These are phyloP conservation scores for Viridothelium virens DNA, from an alignment of 495 filamentous ascomycete species.

Conservation along the genomic window DNA sequence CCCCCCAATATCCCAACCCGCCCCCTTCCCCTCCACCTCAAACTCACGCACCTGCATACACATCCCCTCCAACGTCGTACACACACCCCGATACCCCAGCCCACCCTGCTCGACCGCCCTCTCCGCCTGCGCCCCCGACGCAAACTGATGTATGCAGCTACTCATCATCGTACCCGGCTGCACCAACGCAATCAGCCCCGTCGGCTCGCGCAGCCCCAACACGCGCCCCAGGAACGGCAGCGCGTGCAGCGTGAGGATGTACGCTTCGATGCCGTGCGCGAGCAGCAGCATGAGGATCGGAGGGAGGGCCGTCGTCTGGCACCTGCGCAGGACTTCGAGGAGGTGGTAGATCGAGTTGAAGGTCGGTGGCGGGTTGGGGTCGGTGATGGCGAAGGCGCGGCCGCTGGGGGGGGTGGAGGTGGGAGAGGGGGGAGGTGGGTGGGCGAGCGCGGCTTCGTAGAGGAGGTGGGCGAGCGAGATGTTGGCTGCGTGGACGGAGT, in stretches of 20 bases:
- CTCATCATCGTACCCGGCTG: background rate
- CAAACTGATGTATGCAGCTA: background rate
- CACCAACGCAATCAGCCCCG: background rate
- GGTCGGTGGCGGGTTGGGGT: conserved; percentile 4
- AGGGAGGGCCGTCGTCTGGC: background rate
- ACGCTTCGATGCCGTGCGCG: background rate
- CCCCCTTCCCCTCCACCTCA: background rate
- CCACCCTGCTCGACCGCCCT: background rate
- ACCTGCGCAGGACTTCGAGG: background rate
- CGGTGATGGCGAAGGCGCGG: background rate
- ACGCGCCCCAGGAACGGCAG: too few species aligned
- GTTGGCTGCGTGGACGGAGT: conserved; percentile 9
- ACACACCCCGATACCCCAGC: background rate
- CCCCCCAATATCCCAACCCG: background rate
- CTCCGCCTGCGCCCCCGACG: background rate
- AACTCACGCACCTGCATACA: background rate
- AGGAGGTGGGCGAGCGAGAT: conserved; percentile 8
- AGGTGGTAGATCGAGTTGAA: background rate
- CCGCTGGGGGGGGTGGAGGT: conserved; percentile 1
- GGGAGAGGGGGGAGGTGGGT: background rate
- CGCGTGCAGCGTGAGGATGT: too few species aligned
- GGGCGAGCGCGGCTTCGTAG: conserved; percentile 2
- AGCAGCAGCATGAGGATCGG: background rate
- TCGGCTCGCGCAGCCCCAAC: background rate
- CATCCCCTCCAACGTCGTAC: conserved; percentile 4